phyloP scores from a whole-genome alignment of 805 yeast genomes.

The Cyberlindnera mrakii region DNA sequence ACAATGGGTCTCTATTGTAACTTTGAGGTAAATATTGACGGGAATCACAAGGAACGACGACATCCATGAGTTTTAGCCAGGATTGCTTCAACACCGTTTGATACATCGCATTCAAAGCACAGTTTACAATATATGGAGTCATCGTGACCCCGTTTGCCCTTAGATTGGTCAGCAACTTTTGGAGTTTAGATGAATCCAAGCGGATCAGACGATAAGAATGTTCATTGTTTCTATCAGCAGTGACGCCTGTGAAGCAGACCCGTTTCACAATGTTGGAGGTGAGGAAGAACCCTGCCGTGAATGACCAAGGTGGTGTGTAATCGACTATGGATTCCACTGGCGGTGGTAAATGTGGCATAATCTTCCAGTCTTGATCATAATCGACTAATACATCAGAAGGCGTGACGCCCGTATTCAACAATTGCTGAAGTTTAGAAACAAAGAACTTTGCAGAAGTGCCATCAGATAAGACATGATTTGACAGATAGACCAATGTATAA shows the following conservation, averaged over 20 bases:
- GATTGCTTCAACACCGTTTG: neutral
- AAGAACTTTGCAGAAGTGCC: conserved; percentile 15
- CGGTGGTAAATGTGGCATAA: conserved; percentile 12
- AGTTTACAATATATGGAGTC: conserved; percentile 16
- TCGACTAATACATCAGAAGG: conserved; percentile 4
- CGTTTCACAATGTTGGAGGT: conserved; percentile 3
- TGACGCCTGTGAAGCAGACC: neutral
- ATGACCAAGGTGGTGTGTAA: conserved; percentile 12
- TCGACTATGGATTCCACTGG: conserved; percentile 10
- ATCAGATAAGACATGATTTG: conserved; percentile 20
- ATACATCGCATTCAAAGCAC: conserved; percentile 16
- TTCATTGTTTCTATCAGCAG: conserved; percentile 3
- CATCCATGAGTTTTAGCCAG: conserved; percentile 8
- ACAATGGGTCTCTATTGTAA: conserved; percentile 6
- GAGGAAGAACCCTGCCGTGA: conserved; percentile 6
- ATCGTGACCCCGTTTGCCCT: conserved; percentile 7
- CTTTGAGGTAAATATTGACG: conserved; percentile 10
- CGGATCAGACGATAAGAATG: conserved; percentile 10
- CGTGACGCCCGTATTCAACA: conserved; percentile 1
- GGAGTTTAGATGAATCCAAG: conserved; percentile 2
- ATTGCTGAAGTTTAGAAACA: conserved; percentile 8
- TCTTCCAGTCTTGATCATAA: conserved; percentile 5
- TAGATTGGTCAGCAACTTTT: neutral
- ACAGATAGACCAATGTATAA: conserved; percentile 11
- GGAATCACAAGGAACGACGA: conserved; percentile 17